Evolutionary conservation across 2,329 filamentous ascomycete species (phyloP).

Genomic region (Fusarium papillatum): DNA sequence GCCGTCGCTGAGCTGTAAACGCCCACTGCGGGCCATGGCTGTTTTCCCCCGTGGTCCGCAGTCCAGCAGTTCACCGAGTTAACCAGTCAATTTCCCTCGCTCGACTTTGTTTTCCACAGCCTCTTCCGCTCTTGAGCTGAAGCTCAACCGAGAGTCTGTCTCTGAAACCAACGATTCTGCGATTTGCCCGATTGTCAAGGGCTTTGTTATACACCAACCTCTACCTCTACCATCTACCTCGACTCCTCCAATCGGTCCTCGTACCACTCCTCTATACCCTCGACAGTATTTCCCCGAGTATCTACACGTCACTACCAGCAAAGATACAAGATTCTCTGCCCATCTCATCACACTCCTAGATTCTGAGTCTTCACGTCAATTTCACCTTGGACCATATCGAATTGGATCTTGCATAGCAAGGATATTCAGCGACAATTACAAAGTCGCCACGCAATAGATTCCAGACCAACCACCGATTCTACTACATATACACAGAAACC

Average conservation of each 20-base stretch:
- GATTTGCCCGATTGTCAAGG: constrained; percentile 48
- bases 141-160: constrained; percentile 54
- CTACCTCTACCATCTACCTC: constrained; percentile 4
- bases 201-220: constrained; percentile 35
- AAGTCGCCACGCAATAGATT: not conserved
- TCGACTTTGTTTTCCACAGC: constrained; percentile 79
- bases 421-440: not conserved
- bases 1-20: constrained; percentile 94
- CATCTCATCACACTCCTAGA: not conserved
- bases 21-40: constrained; percentile 79
- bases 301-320: not conserved
- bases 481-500: constrained; percentile 23
- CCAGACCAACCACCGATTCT: not conserved
- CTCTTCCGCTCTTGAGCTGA: constrained; percentile 61
- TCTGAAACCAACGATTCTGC: constrained; percentile 51
- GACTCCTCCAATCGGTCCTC: constrained; percentile 2
- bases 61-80: constrained; percentile 90
- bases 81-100: constrained; percentile 60
- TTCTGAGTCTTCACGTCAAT: not conserved
- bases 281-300: constrained; percentile 1
- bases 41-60: constrained; percentile 71
- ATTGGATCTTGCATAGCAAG: not conserved
- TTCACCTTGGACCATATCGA: not conserved
- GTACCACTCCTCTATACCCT: not conserved
- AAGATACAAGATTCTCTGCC: not conserved